Evolutionary conservation across 352 stramenopile genomes (phyloP), one percentile per base, ranked within the genome.

Genomic region (Pythium biforme): DNA sequence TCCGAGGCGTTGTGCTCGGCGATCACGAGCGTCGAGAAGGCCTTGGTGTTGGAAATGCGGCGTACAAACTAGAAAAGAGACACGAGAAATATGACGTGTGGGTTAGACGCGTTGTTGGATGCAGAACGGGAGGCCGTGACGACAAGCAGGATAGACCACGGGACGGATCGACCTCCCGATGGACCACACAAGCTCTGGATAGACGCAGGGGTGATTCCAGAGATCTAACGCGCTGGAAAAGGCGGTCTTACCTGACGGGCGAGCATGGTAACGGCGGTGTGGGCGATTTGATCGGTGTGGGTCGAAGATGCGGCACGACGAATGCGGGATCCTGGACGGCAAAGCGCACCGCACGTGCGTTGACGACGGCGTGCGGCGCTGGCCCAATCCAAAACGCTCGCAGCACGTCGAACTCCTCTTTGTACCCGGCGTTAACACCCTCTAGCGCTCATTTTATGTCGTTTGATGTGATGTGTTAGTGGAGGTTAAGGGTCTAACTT

Each of bases 11-110:
- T 92, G 76, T 95, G 86, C 73, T 96, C 89, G 52, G 88, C 88
- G 52, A 97, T 72, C 33, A 97, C 86, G n/a, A 97, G 69, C 40
- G 85, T 93, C 55, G 85, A 92, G 56, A 95, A 76, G 50, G 65
- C 70, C 49, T 55, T 40, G 40, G 67, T 59, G 59, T 66, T 75
- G 31, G 79, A 56, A 14, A 77, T 74, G 59, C 79, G 78, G 56
- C 79, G 83, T 43, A 80, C 58, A 53, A 88, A 72, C 78, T 88
- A 33, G 9, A 37, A 23, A 1, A 47, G 25, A 12, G 2, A 34
- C 10, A 34, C 31, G 10, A 34, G 5, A 34, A 34, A 34, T 5
- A 10, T 11, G 31, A 34, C 31, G 31, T 11, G n/a, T n/a, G n/a
- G n/a, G n/a, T n/a, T n/a, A n/a, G n/a, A n/a, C n/a, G n/a, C n/a